phyloP scores from a whole-genome alignment of 192 early-diverging fungal species.

The Coemansia sp. region DNA sequence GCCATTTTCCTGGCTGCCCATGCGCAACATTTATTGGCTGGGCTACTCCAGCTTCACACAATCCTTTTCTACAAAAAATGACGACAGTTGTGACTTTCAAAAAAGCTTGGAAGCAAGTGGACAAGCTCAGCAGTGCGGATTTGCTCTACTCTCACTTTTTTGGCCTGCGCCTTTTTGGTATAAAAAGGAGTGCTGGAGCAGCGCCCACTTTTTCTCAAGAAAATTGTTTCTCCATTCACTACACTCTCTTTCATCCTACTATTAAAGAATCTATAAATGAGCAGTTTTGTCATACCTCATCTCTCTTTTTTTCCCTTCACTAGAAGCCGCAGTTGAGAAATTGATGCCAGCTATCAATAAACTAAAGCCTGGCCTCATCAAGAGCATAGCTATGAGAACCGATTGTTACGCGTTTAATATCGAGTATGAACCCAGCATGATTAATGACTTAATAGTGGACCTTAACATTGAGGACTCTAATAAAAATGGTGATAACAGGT shows the following conservation, averaged over 20 bases:
- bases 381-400: neutral
- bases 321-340: neutral
- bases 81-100: no score
- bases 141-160: neutral
- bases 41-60: no score
- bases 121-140: no score
- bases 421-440: neutral
- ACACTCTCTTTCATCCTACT: no score
- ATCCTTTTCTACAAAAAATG: no score
- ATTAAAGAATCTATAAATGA: neutral
- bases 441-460: neutral
- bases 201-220: neutral
- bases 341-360: neutral
- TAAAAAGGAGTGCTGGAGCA: neutral
- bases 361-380: neutral
- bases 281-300: neutral
- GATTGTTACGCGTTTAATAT: neutral
- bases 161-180: neutral
- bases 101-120: no score
- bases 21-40: no score
- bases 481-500: neutral
- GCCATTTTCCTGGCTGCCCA: no score
- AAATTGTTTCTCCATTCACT: no score
- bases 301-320: neutral
- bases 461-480: neutral